A percentile compares a stretch with the other conserved stretches of the same genome.
Evolutionary conservation across 108 stramenopile species (phyloP).

Genomic region (Craspedostauros australis): DNA sequence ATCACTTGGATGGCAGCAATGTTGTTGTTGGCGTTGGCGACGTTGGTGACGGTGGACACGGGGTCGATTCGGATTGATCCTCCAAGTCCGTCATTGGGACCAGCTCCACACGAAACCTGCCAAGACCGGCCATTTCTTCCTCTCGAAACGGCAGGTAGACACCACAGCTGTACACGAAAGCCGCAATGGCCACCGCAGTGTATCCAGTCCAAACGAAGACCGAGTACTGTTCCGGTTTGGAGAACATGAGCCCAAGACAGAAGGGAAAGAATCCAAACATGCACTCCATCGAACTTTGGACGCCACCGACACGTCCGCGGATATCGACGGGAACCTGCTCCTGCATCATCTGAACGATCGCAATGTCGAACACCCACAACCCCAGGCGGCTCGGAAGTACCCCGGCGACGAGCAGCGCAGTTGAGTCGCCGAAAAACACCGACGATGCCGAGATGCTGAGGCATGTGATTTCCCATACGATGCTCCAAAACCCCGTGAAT

Average conservation of each 20-base stretch:
- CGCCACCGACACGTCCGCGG: conserved; percentile 57
- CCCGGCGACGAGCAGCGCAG: conserved; percentile 37
- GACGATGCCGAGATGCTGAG: conserved; percentile 28
- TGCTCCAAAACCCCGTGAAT: conserved; percentile 52
- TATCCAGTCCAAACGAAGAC: conserved; percentile 34
- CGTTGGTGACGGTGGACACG: too few relatives aligned
- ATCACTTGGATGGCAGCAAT: too few relatives aligned
- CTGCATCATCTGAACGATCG: conserved; percentile 65
- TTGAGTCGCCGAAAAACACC: conserved; percentile 21
- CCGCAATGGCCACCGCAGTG: conserved; percentile 35
- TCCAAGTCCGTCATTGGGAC: too few relatives aligned
- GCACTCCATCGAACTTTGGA: conserved; percentile 49
- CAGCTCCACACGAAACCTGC: too few relatives aligned
- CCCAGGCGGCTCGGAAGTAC: conserved; percentile 58
- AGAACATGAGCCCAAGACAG: conserved; percentile 40
- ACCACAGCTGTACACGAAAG: conserved; percentile 24
- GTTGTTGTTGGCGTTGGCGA: too few relatives aligned
- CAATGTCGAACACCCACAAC: conserved; percentile 67
- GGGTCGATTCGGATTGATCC: too few relatives aligned
- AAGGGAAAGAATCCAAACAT: conserved; percentile 45
- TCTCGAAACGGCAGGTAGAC: too few relatives aligned
- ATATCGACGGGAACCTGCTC: conserved; percentile 32
- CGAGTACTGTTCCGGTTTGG: conserved; percentile 46
- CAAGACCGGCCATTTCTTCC: too few relatives aligned
- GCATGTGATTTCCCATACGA: conserved; percentile 40